A percentile compares a stretch with the other conserved stretches of the same genome.
phyloP scores from a whole-genome alignment of 2,329 filamentous ascomycete genomes.

The Trichoderma koningiopsis region DNA sequence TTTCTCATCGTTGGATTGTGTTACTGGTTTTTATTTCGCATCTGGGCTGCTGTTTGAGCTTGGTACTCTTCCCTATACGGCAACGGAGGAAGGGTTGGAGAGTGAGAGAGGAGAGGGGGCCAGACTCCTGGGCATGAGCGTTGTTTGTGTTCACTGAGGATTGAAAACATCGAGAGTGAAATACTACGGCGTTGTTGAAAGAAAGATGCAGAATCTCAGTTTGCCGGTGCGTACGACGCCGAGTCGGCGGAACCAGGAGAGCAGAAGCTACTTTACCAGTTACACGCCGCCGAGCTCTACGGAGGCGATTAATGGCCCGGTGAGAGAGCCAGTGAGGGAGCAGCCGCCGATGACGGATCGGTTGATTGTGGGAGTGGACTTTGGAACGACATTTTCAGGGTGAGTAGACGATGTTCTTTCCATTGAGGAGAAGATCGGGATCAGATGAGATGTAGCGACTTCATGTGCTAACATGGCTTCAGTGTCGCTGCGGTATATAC shows the following conservation, averaged over 20 bases:
- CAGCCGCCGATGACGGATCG: constrained; percentile 59
- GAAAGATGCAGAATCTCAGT: constrained; percentile 44
- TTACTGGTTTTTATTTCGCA: not conserved
- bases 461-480: not conserved
- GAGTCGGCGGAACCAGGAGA: constrained; percentile 56
- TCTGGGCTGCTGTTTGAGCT: not conserved
- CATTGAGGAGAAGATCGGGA: not conserved
- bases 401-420: constrained; percentile 38
- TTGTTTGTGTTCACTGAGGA: not conserved
- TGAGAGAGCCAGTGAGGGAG: constrained; percentile 58
- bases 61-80: not conserved
- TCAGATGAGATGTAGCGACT: not conserved
- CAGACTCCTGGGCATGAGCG: not conserved
- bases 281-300: constrained; percentile 59
- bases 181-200: not conserved
- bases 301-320: constrained; percentile 64
- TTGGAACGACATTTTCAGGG: constrained; percentile 83
- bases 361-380: constrained; percentile 77
- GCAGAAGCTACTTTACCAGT: constrained; percentile 58
- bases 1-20: not conserved
- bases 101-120: not conserved
- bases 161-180: not conserved
- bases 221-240: constrained; percentile 52
- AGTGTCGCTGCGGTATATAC: constrained; percentile 72
- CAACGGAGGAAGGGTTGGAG: constrained; percentile 7